Evolutionary conservation across 2,329 filamentous ascomycete species (phyloP).

Genomic region (Didymella keratinophila): DNA sequence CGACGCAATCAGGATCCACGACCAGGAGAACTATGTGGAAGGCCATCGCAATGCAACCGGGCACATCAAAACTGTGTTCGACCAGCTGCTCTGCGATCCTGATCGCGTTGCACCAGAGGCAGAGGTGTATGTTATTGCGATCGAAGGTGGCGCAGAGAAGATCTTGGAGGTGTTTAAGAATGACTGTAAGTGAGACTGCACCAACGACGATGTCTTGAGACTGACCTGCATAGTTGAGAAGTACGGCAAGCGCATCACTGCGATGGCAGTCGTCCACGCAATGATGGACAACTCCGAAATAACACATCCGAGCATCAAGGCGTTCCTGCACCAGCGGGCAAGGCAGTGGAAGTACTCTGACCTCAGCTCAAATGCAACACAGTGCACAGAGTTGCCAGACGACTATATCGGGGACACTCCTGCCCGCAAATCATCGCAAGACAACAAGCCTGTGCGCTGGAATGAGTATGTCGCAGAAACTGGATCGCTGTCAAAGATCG

Average conservation of each 20-base stretch:
- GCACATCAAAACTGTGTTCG: constrained; percentile 74
- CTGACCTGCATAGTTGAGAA: constrained; percentile 30
- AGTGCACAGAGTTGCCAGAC: constrained; percentile 37
- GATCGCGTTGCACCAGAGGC: constrained; percentile 58
- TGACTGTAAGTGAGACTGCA: constrained; percentile 55
- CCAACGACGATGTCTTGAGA: neutral
- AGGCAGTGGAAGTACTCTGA: constrained; percentile 45
- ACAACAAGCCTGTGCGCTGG: constrained; percentile 21
- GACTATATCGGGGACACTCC: constrained; percentile 18
- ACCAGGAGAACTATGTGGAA: constrained; percentile 66
- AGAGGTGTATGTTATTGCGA: constrained; percentile 72
- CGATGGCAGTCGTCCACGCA: constrained; percentile 45
- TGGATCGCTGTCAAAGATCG: constrained; percentile 9
- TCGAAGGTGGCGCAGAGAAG: constrained; percentile 71
- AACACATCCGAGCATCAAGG: constrained; percentile 30
- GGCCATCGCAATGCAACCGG: constrained; percentile 64
- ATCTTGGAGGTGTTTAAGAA: constrained; percentile 66
- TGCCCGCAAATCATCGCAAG: neutral
- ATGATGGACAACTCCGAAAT: constrained; percentile 33
- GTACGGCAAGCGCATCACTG: constrained; percentile 37
- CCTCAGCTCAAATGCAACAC: constrained; percentile 22
- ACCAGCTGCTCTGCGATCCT: constrained; percentile 62
- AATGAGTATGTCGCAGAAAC: constrained; percentile 16
- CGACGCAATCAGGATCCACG: constrained; percentile 60
- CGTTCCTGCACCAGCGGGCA: constrained; percentile 43